Evolutionary conservation across 441 rosid genomes (phyloP), one percentile per base, ranked within the genome.

Genomic region (Dalechampia spathulata): DNA sequence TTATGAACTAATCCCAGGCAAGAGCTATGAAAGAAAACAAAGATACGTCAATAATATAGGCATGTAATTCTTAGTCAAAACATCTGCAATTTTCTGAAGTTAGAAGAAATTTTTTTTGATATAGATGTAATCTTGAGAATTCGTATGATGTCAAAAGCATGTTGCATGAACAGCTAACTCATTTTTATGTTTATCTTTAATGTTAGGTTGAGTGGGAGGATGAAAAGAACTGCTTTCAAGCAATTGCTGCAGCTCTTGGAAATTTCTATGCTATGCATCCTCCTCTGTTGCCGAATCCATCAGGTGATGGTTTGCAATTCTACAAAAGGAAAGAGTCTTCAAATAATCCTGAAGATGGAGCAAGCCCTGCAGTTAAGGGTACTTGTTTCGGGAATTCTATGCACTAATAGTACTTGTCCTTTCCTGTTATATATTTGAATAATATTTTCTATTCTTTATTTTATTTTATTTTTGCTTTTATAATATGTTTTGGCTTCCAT

Each of bases 241-340:
- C 79, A 70, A 72, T 92, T 70, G 85, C 94, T 15, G 96, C 95
- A 27, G 95, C 91, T 62, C 71, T 92, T 37, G 98, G 91, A 47
- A 86, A 86, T 51, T 92, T 92, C 68, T 92, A 86, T 65, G 94
- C 96, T 27, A 71, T 92, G 92, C 87, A 80, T 75, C 91, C 92
- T 49, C 97, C 96, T 58, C 71, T 92, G 37, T 58, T 92, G 72
- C 99, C 99, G 57, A 82, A 81, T 50, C 97, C 97, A 53, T 77
- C 83, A 21, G 90, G 90, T 36, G 86, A 83, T 25, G 86, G 86
- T 63, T 68, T 80, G 72, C 75, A 67, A 40, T 81, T 77, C 49
- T 89, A 86, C 77, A 71, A 67, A 59, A 86, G 59, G 71, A 72
- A 60, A 52, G 70, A 70, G 48, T 57, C 42, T 59, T 60, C 28